Evolutionary conservation across 225 moss, liverwort and hornwort species (phyloP), one percentile per base, ranked within the genome.

Genomic region (Polytrichum formosum): DNA sequence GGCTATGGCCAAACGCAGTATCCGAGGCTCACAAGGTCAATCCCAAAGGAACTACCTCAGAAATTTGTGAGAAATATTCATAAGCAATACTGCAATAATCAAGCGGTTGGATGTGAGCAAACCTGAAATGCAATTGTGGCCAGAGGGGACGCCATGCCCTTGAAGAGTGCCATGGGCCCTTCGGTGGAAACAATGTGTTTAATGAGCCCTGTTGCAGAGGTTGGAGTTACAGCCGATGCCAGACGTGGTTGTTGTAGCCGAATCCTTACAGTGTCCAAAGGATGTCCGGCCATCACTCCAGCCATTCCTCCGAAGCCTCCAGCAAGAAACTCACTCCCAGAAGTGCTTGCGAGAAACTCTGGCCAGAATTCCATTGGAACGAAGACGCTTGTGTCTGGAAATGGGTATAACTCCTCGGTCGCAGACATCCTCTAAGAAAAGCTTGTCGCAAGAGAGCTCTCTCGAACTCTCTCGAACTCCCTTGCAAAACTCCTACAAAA

Each of bases 91-190:
- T 46, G 13, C 13, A 46, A 46, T 13, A 16, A 46, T 46, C 46
- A 46, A 46, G 16, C 46, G 46, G 46, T 46, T 26, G 19, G 72
- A 59, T 53, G 69, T 1, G 25, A 53, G 67, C 72, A 22, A 64
- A 96, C 96, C 96, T 93, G 97, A 63, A 97, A 91, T 6, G 97
- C 97, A 31, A 98, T 88, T 19, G 97, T 90, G 8, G 97, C 87
- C 70, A 98, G 75, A 61, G 97, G 97, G 22, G 92, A 88, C 28
- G 94, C 88, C 92, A 94, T 92, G 86, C 97, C 97, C 79, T 98
- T 98, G 65, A 91, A 98, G 29, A 94, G 83, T 68, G 97, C 97
- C 70, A 92, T 86, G 33, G 92, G 31, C 22, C 97, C 97, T 87
- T 97, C 97, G 7, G 91, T 86, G 18, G 84, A 82, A 25, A 83